Percentiles rank a stretch among this genome's conserved stretches.
These are phyloP conservation scores for Amanita exitialis DNA, from an alignment of 768 basidiomycete genomes.

Conservation along the genomic window DNA sequence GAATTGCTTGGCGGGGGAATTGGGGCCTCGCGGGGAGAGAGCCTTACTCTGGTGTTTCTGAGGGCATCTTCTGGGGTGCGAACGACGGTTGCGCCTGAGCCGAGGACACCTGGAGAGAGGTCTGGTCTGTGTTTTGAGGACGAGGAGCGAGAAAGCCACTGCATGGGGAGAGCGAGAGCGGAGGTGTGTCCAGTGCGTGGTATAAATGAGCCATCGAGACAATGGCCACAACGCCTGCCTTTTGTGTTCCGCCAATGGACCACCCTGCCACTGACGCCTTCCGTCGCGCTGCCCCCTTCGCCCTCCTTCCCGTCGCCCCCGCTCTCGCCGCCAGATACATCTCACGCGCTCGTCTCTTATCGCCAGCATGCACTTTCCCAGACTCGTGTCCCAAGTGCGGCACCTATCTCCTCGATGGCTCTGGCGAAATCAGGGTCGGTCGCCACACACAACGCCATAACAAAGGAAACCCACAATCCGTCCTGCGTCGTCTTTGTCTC, in stretches of 20 bases:
- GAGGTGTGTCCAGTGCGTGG: slow-evolving; percentile 20
- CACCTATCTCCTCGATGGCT: slow-evolving; percentile 21
- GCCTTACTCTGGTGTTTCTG: slow-evolving; percentile 33
- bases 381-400: slow-evolving; percentile 45
- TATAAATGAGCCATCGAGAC: slow-evolving; percentile 4
- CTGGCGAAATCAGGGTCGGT: background rate
- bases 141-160: slow-evolving; percentile 37
- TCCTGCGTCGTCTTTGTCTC: background rate
- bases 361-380: slow-evolving; percentile 13
- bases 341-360: slow-evolving; percentile 23
- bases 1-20: slow-evolving; percentile 9
- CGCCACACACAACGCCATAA: background rate
- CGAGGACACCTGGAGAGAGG: slow-evolving; percentile 41
- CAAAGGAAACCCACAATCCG: background rate
- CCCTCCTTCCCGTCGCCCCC: slow-evolving; percentile 41
- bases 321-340: slow-evolving; percentile 56
- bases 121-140: slow-evolving; percentile 27
- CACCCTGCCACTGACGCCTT: slow-evolving; percentile 29
- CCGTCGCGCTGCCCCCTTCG: slow-evolving; percentile 35
- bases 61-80: slow-evolving; percentile 76
- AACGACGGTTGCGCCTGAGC: slow-evolving; percentile 67
- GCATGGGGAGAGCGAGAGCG: slow-evolving; percentile 33
- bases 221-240: slow-evolving; percentile 9
- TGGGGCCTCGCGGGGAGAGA: slow-evolving; percentile 19
- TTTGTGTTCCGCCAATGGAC: slow-evolving; percentile 6